Base-by-base conservation (phyloP, 192 early-diverging fungal species). In the Coemansia aciculifera region DNA sequence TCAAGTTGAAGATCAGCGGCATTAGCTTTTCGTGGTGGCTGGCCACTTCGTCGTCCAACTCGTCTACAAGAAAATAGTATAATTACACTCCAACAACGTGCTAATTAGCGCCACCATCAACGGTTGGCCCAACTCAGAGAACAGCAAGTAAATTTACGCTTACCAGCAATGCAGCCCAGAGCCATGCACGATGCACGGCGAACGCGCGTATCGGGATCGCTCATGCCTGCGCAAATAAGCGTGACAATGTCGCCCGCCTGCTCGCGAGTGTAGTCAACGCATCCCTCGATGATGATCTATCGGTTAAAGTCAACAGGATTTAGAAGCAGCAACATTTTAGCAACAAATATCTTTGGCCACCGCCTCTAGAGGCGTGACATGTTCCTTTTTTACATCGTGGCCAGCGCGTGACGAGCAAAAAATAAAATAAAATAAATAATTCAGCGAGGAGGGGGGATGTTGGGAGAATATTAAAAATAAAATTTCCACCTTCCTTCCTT, bases 131-230 rank as follows among this genome's bases (percentile, higher is more conserved):
- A 21, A 23, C n/a, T 4, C 46, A 9, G 19, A 48, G 38, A 21
- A 21, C 15, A 7, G 3, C 2, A 37, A 34, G 17, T 27, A 19
- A 12, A 34, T n/a, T 49, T 3, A n/a, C 32, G 73, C 74, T 77
- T 67, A 76, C 83, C 89, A 7, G 91, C 90, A 74, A 95, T 85
- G 62, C 87, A 84, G 29, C 88, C 87, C 46, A 97, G 78, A 5
- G 93, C 92, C 86, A 97, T 89, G 65, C 95, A 97, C 17, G 92
- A 92, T 46, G 93, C 93, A 17, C 89, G 86, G 64, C 94, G 89
- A 46, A 95, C 95, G 40, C 83, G 79, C 12, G 80, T 79, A 59
- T 95, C 89, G 9, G 89, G 84, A 63, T 97, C 95, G 68, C 92
- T 88, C 36, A 97, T 86, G 42, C 92, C 93, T 42, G 86, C 74